Percentiles rank a stretch among this genome's conserved stretches.
Evolutionary conservation across 306 rosid genomes (phyloP).

Genomic region (Dalbergia oliveri): DNA sequence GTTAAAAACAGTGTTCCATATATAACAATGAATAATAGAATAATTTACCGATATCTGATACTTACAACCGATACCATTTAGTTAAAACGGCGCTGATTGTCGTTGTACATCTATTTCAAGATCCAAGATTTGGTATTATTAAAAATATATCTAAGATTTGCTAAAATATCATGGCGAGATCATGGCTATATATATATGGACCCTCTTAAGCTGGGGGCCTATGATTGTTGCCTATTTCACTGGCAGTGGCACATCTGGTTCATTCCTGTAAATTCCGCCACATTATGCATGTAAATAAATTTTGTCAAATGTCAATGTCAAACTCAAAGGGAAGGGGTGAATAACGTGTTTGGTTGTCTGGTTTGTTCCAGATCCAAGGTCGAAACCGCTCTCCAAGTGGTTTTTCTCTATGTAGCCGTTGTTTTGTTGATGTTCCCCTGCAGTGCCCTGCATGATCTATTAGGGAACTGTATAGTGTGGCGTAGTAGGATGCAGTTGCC

Average conservation of each 20-base stretch:
- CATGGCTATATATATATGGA: background rate
- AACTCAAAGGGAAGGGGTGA: slow-evolving; percentile 23
- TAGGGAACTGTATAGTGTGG: slow-evolving; percentile 32
- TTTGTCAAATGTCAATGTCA: slow-evolving; percentile 25
- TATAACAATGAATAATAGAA: too few relatives aligned
- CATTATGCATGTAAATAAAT: background rate
- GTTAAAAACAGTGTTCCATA: too few relatives aligned
- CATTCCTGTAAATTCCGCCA: slow-evolving; percentile 6
- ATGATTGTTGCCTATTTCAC: slow-evolving; percentile 17
- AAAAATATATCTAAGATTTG: too few relatives aligned
- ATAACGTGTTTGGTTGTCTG: slow-evolving; percentile 37
- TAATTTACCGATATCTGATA: too few relatives aligned
- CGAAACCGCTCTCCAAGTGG: slow-evolving; percentile 58
- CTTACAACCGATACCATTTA: background rate
- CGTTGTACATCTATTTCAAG: background rate
- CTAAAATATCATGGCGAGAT: background rate
- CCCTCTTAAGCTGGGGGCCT: background rate
- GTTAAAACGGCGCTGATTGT: background rate
- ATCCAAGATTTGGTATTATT: background rate
- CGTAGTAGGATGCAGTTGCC: slow-evolving; percentile 18
- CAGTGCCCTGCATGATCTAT: slow-evolving; percentile 26
- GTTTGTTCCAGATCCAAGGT: slow-evolving; percentile 32
- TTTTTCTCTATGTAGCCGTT: slow-evolving; percentile 56
- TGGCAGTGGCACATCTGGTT: slow-evolving; percentile 7
- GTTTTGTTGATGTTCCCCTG: slow-evolving; percentile 44